Evolutionary conservation across 83 land plant genomes (phyloP), one percentile per base, ranked within the genome.

Genomic region (Diphasiastrum complanatum): DNA sequence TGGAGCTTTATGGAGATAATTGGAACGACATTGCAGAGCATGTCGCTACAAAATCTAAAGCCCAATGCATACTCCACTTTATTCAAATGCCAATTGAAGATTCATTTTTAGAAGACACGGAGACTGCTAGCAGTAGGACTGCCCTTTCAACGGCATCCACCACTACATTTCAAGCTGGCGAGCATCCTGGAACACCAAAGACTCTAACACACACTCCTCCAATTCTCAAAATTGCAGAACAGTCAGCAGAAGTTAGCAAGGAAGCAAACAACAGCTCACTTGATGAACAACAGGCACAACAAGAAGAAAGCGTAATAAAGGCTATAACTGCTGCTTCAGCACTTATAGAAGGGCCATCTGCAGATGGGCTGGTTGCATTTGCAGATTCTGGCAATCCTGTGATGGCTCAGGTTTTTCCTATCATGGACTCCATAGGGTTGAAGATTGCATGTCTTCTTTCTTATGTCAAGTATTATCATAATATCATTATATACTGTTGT

Each of bases 11-110:
- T 49, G 64, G 73, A 53, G 89, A 87, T 30, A 84, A 84, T 40
- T 87, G 95, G 95, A 75, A 79, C 73, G 85, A 81, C 40, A 83
- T 87, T 53, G 86, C 89, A 24, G 89, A 84, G 43, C 79, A 85
- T 70, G 95, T 87, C 4, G 85, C 88, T 1, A 72, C 84, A 10
- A 87, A 87, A 68, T 84, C 95, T 51, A 87, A 87, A 68, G 85
- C 89, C 22, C 95, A 87, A 45, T 87, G 95, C 73, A 87, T 87
- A 6, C 70, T 77, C 11, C 95, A 82, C 47, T 87, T 87, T 43
- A 63, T 87, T 33, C 76, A 84, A 36, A 37, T 87, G 41, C 85
- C 89, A 5, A 62, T 87, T 65, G 89, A 84, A 61, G 82, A 82
- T 67, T 74, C 81, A 22, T 51, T 82, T 27, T 58, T 84, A 28